phyloP scores from a whole-genome alignment of 1,284 basidiomycete species.

The Rhodotorula glutinis region DNA sequence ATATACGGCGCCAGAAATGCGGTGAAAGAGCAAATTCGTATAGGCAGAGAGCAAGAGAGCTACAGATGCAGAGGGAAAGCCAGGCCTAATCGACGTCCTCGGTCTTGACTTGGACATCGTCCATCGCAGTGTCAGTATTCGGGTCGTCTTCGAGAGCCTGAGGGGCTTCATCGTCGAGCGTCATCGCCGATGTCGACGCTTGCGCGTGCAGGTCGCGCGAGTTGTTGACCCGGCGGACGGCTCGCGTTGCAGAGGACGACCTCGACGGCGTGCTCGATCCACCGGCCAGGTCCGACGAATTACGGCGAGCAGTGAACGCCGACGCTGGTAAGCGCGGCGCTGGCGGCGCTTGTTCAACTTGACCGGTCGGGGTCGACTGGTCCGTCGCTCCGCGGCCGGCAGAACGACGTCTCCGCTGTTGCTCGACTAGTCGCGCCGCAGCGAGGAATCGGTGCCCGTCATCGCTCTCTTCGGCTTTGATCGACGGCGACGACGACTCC shows the following conservation, averaged over 20 bases:
- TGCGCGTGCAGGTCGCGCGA: neutral
- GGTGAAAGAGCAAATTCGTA: neutral
- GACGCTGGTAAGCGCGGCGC: slow-evolving; percentile 4
- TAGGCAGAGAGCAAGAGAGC: neutral
- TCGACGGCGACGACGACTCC: neutral
- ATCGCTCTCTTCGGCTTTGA: slow-evolving; percentile 8
- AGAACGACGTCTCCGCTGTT: neutral
- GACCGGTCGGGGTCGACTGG: neutral
- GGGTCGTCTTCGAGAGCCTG: neutral
- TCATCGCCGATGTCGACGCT: neutral
- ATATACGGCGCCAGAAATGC: too few relatives aligned
- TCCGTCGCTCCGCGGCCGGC: neutral
- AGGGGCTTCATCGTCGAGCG: neutral
- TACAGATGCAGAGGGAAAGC: too few relatives aligned
- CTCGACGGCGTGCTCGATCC: neutral
- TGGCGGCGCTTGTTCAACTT: neutral
- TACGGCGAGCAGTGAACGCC: neutral
- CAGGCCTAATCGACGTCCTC: neutral
- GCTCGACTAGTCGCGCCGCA: neutral
- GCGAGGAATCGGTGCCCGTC: neutral
- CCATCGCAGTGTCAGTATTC: neutral
- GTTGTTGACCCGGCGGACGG: neutral
- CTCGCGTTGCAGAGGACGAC: neutral
- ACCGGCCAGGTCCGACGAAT: neutral
- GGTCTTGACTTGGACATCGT: neutral